Base-by-base conservation (phyloP, 1,284 basidiomycete genomes). In the Leccinum subfulvum region DNA sequence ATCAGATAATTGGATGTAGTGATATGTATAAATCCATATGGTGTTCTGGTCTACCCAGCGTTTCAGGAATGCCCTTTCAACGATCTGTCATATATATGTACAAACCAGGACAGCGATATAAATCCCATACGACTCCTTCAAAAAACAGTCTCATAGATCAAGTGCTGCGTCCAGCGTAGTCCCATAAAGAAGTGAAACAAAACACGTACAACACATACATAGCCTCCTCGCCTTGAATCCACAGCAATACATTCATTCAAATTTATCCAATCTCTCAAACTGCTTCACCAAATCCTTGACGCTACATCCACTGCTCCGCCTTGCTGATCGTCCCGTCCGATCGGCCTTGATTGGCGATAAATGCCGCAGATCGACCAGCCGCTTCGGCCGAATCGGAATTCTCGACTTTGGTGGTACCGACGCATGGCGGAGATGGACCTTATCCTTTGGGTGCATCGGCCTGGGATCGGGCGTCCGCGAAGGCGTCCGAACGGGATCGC, bases 271-370 rank as follows among this genome's bases (percentile, higher is more conserved):
- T 57, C 80, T 78, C 75, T 91, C 88, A 68, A 85, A 91, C 47
- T 78, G 81, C 69, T 76, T 79, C 56, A 90, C 83, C 60, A 91
- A 72, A 58, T 91, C 89, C 73, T 81, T 88, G 58, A 91, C 89
- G 67, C 88, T 90, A 59, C 81, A 80, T 13, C 81, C 82, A 66
- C 88, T 89, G 63, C 82, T 84, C 68, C 71, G 64, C 4, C 71
- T 69, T 7, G 54, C 21, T 13, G 49, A 52, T 6, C 54, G 61
- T 5, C 13, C 13, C 4, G 39, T 23, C 6, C 23, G 37, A 33
- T 57, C 62, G 35, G 54, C 28, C 14, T 68, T 75, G 23, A 44
- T 63, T 14, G 74, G 78, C 13, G 80, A 78, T 3, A 82, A 75
- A 44, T 81, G 85, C 54, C 84, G 79, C 56, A 90, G 75, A 54